Base-by-base conservation (phyloP, 176 grass and related monocot species). In the Carex cristatella region DNA sequence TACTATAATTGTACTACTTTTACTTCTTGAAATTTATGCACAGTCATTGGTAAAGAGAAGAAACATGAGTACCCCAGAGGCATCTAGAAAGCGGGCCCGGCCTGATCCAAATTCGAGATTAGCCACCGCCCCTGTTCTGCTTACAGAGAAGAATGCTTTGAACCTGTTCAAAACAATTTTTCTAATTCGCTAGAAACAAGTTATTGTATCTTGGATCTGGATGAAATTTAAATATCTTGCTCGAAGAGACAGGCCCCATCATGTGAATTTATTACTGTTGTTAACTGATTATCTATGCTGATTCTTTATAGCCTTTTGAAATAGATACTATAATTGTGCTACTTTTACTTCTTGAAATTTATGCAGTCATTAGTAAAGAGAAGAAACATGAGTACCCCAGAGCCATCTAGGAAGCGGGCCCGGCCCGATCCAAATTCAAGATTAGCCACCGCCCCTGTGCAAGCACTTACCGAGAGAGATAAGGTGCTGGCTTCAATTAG, bases 391-490 rank as follows among this genome's bases (percentile, higher is more conserved):
- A 69, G 42, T 67, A 35, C 44, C 15, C 5, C 63, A 19, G 74
- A 79, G 28, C 28, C 4, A 18, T 68, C 81, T 44, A 65, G 38
- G 27, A 83, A 83, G 49, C 59, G 81, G 12, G 23, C 40, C 44
- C 63, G 81, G 23, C 1, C 27, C 3, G 81, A 83, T 49, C 37
- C 80, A 53, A 73, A 9, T 18, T 48, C 18, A 1, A 53, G 46
- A 31, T 27, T 5, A 6, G 15, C 55, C 28, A 61, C 28, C 8
- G 9, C 81, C 16, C 27, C 61, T 0, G 63, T 54, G 18, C 63
- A 27, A 54, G 61, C 81, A 11, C 62, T 69, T 56, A 54, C 62
- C 14, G 81, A 81, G 63, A 33, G 40, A 69, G 81, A 83, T 54
- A 83, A 69, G 65, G 10, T 83, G 13, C 49, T 83, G 42, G 81